phyloP scores from a whole-genome alignment of 805 yeast species.

The Spathaspora girioi region DNA sequence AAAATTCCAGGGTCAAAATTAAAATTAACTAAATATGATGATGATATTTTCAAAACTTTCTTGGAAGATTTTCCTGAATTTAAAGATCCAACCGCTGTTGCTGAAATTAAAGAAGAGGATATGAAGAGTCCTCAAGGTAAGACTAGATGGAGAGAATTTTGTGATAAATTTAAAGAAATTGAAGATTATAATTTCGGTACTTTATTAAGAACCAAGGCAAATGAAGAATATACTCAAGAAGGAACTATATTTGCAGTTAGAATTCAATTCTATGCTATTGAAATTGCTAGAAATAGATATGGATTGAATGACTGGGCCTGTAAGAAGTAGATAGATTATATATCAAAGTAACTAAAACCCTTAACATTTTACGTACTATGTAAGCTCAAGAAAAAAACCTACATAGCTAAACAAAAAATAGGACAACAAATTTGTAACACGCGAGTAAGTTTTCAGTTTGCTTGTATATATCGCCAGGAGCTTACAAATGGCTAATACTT shows the following conservation, averaged over 20 bases:
- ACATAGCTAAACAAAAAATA: not conserved
- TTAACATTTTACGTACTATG: not conserved
- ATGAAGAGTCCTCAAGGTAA: constrained; percentile 81
- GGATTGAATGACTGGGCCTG: constrained; percentile 89
- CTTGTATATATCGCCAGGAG: not conserved
- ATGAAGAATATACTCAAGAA: constrained; percentile 74
- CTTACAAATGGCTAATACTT: not conserved
- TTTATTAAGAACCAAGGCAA: constrained; percentile 68
- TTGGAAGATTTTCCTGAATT: constrained; percentile 86
- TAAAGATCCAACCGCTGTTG: constrained; percentile 53
- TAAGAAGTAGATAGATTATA: not conserved
- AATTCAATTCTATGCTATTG: constrained; percentile 92
- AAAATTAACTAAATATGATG: constrained; percentile 68
- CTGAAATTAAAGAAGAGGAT: constrained; percentile 65
- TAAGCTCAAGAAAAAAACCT: not conserved
- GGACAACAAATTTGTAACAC: not conserved
- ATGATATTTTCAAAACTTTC: constrained; percentile 60
- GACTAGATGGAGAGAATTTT: constrained; percentile 85
- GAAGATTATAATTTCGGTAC: constrained; percentile 97
- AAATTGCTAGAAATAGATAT: constrained; percentile 85
- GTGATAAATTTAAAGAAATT: constrained; percentile 78
- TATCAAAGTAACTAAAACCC: not conserved
- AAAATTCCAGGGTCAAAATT: constrained; percentile 77
- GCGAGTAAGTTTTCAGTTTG: not conserved
- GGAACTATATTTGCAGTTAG: constrained; percentile 88